Evolutionary conservation across 371 early-diverging fungal species (phyloP), one percentile per base, ranked within the genome.

Genomic region (Batkoa obscura): DNA sequence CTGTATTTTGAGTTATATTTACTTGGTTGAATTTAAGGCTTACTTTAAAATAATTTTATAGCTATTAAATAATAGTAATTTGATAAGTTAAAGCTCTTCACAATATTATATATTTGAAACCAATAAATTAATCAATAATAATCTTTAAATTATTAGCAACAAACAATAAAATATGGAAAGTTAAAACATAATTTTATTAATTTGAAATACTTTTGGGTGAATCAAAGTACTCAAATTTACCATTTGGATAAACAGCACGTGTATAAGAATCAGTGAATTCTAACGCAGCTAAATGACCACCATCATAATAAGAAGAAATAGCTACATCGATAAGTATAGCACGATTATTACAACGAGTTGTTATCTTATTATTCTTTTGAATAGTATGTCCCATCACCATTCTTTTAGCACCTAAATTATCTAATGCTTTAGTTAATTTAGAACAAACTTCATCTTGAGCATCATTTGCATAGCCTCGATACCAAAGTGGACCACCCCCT

Each of bases 361-460:
- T 69, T 52, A 86, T 76, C 35, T 64, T 59, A 2, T 81, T 81
- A 46, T 70, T 68, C 31, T 66, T 64, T 54, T 82, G 83, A 1
- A 78, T 73, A 0, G 85, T 84, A 56, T 87, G 87, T 1, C 84
- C 87, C 35, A 84, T 71, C 2, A 87, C 77, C 73, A 87, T 81
- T 1, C 85, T 69, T 57, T 78, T 76, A 2, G 79, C 74, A 48
- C 70, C 67, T 59, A 84, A 54, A 15, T 61, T 31, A 4, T 65
- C 63, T 13, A 84, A 59, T 0, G 81, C 77, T 36, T 67, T 34
- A 3, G 72, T 68, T 37, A 84, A 54, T 12, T 66, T 9, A 12
- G 57, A 52, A 59, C 83, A 81, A 2, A 72, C 70, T 0, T 35
- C 55, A 2, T 58, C 53, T 56, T 79, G 81, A 8, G 66, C 62